Conservation (phyloP, 306 rosid species). For the Ceratonia siliqua region DNA sequence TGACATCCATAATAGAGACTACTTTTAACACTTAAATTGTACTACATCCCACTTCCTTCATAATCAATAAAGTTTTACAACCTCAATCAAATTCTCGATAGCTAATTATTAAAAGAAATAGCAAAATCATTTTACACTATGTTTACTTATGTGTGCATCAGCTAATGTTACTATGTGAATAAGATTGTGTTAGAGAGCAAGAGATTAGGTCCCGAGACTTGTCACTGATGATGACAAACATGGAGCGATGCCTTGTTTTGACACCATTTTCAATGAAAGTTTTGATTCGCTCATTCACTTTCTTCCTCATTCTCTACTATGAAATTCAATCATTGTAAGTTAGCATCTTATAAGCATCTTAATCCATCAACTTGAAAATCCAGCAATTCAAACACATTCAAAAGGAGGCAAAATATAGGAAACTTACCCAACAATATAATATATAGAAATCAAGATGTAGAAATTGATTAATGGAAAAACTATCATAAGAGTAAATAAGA, state of each 20-base stretch:
- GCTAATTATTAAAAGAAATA: not conserved
- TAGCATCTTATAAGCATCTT: not conserved
- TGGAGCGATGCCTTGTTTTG: constrained; percentile 74
- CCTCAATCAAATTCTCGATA: not conserved
- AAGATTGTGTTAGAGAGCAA: not conserved
- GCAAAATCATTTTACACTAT: not conserved
- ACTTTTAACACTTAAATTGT: constrained; percentile 25
- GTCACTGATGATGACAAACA: constrained; percentile 89
- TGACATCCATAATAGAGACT: too few species aligned
- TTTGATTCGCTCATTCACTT: constrained; percentile 88
- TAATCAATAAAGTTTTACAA: not conserved
- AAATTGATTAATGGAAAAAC: too few species aligned
- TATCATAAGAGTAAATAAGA: too few species aligned
- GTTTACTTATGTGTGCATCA: not conserved
- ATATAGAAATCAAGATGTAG: too few species aligned
- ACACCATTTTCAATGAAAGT: constrained; percentile 94
- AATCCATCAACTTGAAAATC: constrained; percentile 6
- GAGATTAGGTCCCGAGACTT: constrained; percentile 88
- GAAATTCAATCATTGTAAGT: not conserved
- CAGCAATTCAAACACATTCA: constrained; percentile 1
- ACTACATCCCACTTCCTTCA: not conserved
- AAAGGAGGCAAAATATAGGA: too few species aligned
- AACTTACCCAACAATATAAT: too few species aligned
- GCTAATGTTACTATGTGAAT: not conserved
- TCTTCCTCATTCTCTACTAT: constrained; percentile 75